These are phyloP conservation scores for Diplodia mutila DNA, from an alignment of 2,329 filamentous ascomycete species.

Conservation along the genomic window DNA sequence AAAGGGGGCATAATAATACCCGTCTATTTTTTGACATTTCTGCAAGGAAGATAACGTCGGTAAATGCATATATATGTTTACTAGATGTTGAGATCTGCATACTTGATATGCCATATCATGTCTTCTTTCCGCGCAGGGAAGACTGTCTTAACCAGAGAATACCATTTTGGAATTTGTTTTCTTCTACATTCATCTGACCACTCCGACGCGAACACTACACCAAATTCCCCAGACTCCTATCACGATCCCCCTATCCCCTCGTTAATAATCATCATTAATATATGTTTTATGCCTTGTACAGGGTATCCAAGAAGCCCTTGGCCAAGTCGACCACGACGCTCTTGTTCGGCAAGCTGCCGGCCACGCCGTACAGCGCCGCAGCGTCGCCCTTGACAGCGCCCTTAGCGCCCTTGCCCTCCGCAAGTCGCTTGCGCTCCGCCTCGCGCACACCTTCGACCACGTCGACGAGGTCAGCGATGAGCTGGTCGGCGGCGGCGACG, in stretches of 20 bases:
- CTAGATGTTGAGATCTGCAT: neutral
- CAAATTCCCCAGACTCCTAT: neutral
- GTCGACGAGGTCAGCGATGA: conserved; percentile 70
- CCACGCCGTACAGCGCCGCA: conserved; percentile 90
- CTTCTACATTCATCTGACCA: neutral
- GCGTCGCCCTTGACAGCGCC: conserved; percentile 71
- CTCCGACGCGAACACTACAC: neutral
- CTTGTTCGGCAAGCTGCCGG: conserved; percentile 93
- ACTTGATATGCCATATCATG: neutral
- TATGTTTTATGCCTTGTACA: conserved; percentile 77
- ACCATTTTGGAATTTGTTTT: neutral
- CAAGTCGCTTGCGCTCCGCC: conserved; percentile 73
- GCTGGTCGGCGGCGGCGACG: conserved; percentile 75
- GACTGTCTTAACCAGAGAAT: neutral
- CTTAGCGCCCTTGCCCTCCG: conserved; percentile 67
- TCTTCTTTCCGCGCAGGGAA: neutral
- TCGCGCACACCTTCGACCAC: conserved; percentile 73
- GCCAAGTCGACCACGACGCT: conserved; percentile 89
- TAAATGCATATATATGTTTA: neutral
- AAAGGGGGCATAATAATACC: neutral
- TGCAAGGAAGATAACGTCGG: neutral
- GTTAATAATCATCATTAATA: neutral
- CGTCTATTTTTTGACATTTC: neutral
- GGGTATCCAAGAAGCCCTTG: conserved; percentile 84
- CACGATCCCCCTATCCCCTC: neutral